These are phyloP conservation scores for Helminthosporium solani DNA, from an alignment of 2,329 filamentous ascomycete genomes.

Conservation along the genomic window DNA sequence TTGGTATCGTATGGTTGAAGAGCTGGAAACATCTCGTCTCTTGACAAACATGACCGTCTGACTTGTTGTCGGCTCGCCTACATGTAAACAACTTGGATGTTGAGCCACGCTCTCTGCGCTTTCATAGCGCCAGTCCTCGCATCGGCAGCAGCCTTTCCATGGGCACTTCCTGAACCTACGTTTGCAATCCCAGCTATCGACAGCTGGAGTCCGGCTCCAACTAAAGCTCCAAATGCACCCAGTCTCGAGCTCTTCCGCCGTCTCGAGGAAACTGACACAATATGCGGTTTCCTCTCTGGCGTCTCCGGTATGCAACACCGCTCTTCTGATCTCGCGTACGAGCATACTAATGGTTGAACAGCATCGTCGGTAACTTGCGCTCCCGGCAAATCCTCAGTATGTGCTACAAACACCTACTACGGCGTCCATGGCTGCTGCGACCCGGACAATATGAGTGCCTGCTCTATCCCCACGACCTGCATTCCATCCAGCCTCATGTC, in stretches of 20 bases:
- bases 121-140: constrained; percentile 29
- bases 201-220: constrained; percentile 36
- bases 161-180: constrained; percentile 31
- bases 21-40: not conserved
- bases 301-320: constrained; percentile 20
- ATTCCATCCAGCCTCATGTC: constrained; percentile 26
- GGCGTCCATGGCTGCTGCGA: constrained; percentile 40
- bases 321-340: not conserved
- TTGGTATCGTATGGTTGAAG: not conserved
- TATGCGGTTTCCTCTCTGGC: constrained; percentile 35
- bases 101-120: constrained; percentile 23
- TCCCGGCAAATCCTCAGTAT: constrained; percentile 21
- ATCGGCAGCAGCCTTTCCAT: constrained; percentile 29
- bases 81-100: constrained; percentile 17
- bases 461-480: constrained; percentile 35
- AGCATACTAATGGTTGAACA: constrained; percentile 14
- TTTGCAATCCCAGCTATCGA: constrained; percentile 21
- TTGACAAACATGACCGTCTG: not conserved
- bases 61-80: not conserved
- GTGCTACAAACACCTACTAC: constrained; percentile 35
- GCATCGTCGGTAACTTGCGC: constrained; percentile 34
- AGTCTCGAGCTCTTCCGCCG: constrained; percentile 30
- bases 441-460: constrained; percentile 18
- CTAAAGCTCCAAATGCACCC: constrained; percentile 23
- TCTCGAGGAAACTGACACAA: constrained; percentile 16